A percentile compares a stretch with the other conserved stretches of the same genome.
These are phyloP conservation scores for Arthrobotrys pseudoclavata DNA, from an alignment of 2,329 filamentous ascomycete species.

Conservation along the genomic window DNA sequence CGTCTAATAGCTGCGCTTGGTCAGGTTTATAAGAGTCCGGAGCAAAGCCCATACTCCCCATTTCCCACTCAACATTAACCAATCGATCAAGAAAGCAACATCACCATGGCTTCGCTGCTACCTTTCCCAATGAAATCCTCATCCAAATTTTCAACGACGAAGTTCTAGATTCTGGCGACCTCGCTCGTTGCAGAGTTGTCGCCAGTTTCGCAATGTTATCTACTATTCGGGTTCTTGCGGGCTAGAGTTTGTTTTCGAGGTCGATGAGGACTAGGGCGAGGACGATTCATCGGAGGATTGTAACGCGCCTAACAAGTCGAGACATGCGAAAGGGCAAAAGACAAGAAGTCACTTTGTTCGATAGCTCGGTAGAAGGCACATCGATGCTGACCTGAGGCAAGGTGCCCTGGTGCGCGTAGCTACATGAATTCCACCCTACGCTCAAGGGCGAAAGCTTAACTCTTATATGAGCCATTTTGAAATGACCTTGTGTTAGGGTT, in stretches of 20 bases:
- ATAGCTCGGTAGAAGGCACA: no score
- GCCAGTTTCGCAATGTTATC: not conserved
- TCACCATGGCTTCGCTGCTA: not conserved
- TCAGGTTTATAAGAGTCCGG: no score
- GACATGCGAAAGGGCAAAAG: not conserved
- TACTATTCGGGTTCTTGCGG: not conserved
- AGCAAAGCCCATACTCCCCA: no score
- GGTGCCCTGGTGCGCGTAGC: no score
- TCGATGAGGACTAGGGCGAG: constrained; percentile 4
- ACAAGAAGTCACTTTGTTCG: constrained; percentile 3
- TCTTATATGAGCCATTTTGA: no score
- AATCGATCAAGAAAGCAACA: not conserved
- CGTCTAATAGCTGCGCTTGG: no score
- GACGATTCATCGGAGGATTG: not conserved
- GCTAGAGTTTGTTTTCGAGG: not conserved
- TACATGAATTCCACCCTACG: no score
- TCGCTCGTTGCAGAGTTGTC: constrained; percentile 9
- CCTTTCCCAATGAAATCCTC: constrained; percentile 9
- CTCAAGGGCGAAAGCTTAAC: no score
- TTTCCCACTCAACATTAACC: no score
- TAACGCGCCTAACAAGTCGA: not conserved
- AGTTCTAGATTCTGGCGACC: not conserved
- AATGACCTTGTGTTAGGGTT: no score
- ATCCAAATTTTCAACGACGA: not conserved
- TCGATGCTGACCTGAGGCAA: no score